phyloP scores from a whole-genome alignment of 345 rosid species.

The Brassica juncea region DNA sequence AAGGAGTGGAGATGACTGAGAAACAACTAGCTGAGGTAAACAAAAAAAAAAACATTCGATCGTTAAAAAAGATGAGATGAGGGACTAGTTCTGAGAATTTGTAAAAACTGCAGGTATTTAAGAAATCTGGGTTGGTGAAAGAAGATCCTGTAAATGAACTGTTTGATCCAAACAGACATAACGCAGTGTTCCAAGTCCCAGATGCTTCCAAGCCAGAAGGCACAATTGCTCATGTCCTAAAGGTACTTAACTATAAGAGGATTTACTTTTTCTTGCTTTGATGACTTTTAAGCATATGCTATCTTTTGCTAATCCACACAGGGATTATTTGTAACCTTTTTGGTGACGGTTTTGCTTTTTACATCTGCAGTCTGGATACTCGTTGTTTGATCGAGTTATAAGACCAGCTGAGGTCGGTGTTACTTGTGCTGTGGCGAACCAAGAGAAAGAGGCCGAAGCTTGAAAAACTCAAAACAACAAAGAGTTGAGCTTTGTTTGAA shows the following conservation, averaged over 20 bases:
- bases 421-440: slow-evolving; percentile 52
- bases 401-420: slow-evolving; percentile 98
- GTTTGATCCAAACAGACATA: slow-evolving; percentile 88
- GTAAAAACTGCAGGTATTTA: slow-evolving; percentile 58
- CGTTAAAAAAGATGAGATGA: slow-evolving; percentile 1
- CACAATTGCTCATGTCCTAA: slow-evolving; percentile 76
- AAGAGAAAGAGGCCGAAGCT: slow-evolving; percentile 44
- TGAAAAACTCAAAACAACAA: slow-evolving; percentile 33
- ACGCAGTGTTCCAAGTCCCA: slow-evolving; percentile 76
- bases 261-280: slow-evolving; percentile 16
- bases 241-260: slow-evolving; percentile 49
- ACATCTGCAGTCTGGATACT: slow-evolving; percentile 74
- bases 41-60: neutral
- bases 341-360: slow-evolving; percentile 1
- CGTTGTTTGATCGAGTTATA: slow-evolving; percentile 71
- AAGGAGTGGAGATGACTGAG: slow-evolving; percentile 99
- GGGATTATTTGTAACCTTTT: neutral
- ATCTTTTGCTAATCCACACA: neutral
- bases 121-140: slow-evolving; percentile 70
- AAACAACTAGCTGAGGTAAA: slow-evolving; percentile 83
- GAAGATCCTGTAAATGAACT: slow-evolving; percentile 76
- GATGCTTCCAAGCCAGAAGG: slow-evolving; percentile 87
- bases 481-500: slow-evolving; percentile 7
- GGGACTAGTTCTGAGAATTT: slow-evolving; percentile 17
- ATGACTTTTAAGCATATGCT: neutral